A percentile compares a stretch with the other conserved stretches of the same genome.
These are phyloP conservation scores for Neurospora tetraspora DNA, from an alignment of 495 filamentous ascomycete species.

Conservation along the genomic window DNA sequence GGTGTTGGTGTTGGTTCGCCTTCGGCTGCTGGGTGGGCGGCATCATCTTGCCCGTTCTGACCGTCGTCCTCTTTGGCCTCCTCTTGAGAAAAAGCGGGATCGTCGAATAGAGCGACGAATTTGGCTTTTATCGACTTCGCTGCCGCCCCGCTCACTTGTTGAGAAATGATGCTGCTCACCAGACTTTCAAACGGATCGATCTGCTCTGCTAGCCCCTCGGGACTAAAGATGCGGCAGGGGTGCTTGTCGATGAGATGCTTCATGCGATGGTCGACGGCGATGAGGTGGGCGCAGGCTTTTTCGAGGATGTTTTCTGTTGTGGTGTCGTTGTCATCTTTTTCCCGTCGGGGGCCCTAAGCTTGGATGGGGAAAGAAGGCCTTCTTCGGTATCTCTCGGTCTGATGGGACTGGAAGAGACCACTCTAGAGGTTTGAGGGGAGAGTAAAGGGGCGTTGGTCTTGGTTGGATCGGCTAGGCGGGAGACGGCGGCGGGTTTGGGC, in stretches of 20 bases:
- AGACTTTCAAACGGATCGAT: conserved; percentile 83
- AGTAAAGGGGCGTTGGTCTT: conserved; percentile 64
- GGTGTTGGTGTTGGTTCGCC: conserved; percentile 19
- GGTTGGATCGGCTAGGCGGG: conserved; percentile 39
- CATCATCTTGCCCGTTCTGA: conserved; percentile 2
- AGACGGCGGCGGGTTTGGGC: conserved; percentile 28
- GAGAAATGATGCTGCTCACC: conserved; percentile 78
- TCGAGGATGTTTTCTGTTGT: conserved; percentile 68
- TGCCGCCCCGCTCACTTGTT: conserved; percentile 90
- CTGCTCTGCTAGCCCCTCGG: conserved; percentile 69
- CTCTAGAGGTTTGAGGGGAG: conserved; percentile 65
- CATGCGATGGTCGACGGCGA: conserved; percentile 65
- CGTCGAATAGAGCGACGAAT: conserved; percentile 66
- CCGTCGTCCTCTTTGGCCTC: conserved; percentile 1
- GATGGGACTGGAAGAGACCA: conserved; percentile 46
- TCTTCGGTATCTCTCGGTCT: neutral
- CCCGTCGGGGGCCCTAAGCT: conserved; percentile 18
- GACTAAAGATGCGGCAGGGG: conserved; percentile 68
- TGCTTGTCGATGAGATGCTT: conserved; percentile 62
- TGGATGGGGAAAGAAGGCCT: conserved; percentile 51
- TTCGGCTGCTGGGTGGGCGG: conserved; percentile 7
- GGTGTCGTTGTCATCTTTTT: conserved; percentile 28
- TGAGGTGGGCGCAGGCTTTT: conserved; percentile 67
- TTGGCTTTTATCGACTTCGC: conserved; percentile 78
- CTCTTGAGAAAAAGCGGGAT: neutral